Percentiles rank a stretch among this genome's conserved stretches.
Conservation (phyloP, 2,329 filamentous ascomycete species). For the Fusarium drepaniforme region DNA sequence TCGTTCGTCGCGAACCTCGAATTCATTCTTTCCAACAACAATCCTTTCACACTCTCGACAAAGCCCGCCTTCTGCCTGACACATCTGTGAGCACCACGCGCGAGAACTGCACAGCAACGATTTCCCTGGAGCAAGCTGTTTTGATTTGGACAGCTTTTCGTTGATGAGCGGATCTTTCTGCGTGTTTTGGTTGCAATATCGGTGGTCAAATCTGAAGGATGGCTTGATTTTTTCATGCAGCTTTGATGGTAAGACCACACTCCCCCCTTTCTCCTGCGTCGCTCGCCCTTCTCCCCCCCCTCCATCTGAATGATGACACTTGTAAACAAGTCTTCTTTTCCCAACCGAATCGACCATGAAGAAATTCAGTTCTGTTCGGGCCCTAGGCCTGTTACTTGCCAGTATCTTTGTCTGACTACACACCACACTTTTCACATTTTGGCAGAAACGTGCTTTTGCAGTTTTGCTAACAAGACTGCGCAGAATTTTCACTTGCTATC, state of each 20-base stretch:
- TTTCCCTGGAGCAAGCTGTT: conserved; percentile 24
- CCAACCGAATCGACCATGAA: conserved; percentile 90
- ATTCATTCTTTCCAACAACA: conserved; percentile 27
- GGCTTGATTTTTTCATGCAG: conserved; percentile 20
- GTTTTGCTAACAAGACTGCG: conserved; percentile 37
- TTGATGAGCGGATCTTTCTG: not conserved
- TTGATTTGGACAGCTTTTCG: conserved; percentile 28
- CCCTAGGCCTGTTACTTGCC: conserved; percentile 87
- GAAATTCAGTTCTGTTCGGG: conserved; percentile 77
- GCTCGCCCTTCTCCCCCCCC: conserved; percentile 7
- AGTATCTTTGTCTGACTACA: conserved; percentile 84
- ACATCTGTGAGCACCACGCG: conserved; percentile 16
- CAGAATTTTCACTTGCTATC: conserved; percentile 27
- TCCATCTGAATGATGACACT: conserved; percentile 77
- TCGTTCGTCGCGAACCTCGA: conserved; percentile 37
- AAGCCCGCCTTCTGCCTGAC: conserved; percentile 10
- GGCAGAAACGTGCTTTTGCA: conserved; percentile 9
- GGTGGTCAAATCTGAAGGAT: conserved; percentile 7
- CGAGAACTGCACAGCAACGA: conserved; percentile 15
- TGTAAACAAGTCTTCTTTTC: conserved; percentile 83
- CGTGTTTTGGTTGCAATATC: conserved; percentile 2
- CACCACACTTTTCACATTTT: conserved; percentile 14
- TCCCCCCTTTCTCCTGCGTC: conserved; percentile 33
- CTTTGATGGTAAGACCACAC: conserved; percentile 41
- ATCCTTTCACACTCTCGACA: conserved; percentile 29